Evolutionary conservation across 1,284 basidiomycete genomes (phyloP), one percentile per base, ranked within the genome.

Genomic region (Gomphus bonarii): DNA sequence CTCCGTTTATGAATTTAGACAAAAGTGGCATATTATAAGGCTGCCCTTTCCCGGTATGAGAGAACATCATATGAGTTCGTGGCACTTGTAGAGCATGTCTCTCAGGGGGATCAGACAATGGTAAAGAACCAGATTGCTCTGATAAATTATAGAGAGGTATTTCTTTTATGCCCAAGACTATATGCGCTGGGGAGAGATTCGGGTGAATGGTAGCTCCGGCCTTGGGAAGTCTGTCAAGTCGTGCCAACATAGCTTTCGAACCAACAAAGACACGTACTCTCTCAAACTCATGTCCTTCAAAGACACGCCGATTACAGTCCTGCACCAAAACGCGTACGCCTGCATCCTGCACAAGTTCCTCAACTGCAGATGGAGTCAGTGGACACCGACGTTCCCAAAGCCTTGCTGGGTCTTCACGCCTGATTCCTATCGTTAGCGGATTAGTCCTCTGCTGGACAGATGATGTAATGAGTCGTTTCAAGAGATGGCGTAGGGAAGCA

Each of bases 361-460:
- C 66, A 25, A 94, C 84, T 3, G 79, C 81, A 6, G 81, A 78
- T 0, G 92, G 92, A 0, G 87, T 90, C 42, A 95, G 71, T 1
- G 92, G 91, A 31, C 80, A 81, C 11, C 92, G 78, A n/a, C 92
- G 76, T 68, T 95, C 92, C 91, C 91, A 95, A 55, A 91, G 81
- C 42, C 92, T 73, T 30, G 70, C 62, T 0, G 88, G 84, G 66
- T 94, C 87, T 69, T 95, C 92, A 46, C 87, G 81, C 22, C 85
- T 77, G 50, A 90, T 79, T 28, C 85, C 85, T 22, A 89, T 65
- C 0, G 77, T 78, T 22, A 79, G 46, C 20, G 38, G 22, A 42
- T 14, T 49, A 12, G 30, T 20, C 4, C 14, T 10, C 33, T 53
- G 51, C 42, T 16, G 35, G 11, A 52, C 14, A 49, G 12, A 31